These are phyloP conservation scores for Lathyrus tuberosus DNA, from an alignment of 306 rosid species.

Conservation along the genomic window DNA sequence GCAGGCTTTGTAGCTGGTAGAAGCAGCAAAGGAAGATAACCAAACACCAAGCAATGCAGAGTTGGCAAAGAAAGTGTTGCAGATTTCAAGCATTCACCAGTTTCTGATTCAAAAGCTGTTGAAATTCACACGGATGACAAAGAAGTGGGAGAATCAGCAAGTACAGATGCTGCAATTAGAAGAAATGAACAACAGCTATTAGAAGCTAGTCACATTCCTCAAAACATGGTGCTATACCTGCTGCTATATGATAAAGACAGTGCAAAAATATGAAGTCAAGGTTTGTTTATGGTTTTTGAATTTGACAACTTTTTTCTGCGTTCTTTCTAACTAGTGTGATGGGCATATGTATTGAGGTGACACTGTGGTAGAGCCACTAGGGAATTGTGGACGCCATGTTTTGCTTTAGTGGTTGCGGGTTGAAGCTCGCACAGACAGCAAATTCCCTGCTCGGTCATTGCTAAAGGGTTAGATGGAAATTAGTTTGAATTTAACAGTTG, in stretches of 20 bases:
- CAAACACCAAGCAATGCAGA: too few relatives aligned
- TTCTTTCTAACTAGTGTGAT: too few relatives aligned
- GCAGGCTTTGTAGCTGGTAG: constrained; percentile 21
- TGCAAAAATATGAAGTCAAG: too few relatives aligned
- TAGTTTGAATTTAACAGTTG: too few relatives aligned
- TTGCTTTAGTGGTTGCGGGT: constrained; percentile 97
- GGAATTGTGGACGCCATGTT: constrained; percentile 91
- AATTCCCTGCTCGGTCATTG: constrained; percentile 82
- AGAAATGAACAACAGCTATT: constrained; percentile 19
- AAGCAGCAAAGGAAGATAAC: too few relatives aligned
- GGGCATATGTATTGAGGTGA: too few relatives aligned
- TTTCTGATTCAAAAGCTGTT: constrained; percentile 23
- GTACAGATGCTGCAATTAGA: constrained; percentile 30
- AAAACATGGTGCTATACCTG: too few relatives aligned
- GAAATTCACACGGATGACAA: constrained; percentile 10
- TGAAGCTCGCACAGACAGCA: constrained; percentile 98
- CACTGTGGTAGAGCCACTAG: constrained; percentile 90
- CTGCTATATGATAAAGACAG: too few relatives aligned
- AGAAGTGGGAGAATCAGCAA: constrained; percentile 30
- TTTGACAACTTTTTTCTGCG: too few relatives aligned
- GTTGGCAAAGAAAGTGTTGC: constrained; percentile 4
- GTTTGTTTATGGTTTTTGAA: too few relatives aligned
- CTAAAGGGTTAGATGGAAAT: too few relatives aligned
- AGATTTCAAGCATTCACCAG: constrained; percentile 28
- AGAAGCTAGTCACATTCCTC: constrained; percentile 28